A percentile compares a stretch with the other conserved stretches of the same genome.
Evolutionary conservation across 768 basidiomycete genomes (phyloP).

Genomic region (Mycena indigotica): DNA sequence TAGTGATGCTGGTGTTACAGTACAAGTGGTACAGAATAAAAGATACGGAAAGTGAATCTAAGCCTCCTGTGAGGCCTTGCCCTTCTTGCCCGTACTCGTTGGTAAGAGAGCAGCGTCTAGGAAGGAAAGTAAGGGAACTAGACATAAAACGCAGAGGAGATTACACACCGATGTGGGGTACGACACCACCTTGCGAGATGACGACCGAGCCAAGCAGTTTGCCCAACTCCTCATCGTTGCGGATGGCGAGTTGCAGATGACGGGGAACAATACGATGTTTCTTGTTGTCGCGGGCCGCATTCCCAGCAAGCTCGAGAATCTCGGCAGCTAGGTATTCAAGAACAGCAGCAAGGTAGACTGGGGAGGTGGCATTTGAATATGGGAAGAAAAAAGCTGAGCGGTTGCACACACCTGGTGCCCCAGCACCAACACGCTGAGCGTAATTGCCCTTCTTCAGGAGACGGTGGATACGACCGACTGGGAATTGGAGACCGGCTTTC

Average conservation of each 20-base stretch:
- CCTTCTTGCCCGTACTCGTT: not conserved
- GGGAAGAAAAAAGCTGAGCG: not conserved
- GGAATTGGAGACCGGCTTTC: conserved; percentile 1
- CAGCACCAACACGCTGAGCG: conserved; percentile 76
- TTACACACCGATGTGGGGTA: not conserved
- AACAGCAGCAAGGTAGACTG: conserved; percentile 59
- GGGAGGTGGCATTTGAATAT: not conserved
- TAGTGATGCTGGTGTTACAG: too few species aligned
- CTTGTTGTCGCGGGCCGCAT: conserved; percentile 45
- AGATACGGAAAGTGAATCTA: not conserved
- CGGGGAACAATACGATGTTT: conserved; percentile 87
- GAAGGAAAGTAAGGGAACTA: too few species aligned
- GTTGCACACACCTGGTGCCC: conserved; percentile 58
- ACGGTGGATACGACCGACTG: conserved; percentile 45
- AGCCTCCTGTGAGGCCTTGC: not conserved
- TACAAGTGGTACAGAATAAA: not conserved
- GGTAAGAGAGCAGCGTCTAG: too few species aligned
- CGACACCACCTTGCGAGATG: conserved; percentile 6
- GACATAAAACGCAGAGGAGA: too few species aligned
- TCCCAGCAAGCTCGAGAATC: conserved; percentile 3
- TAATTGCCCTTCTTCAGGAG: conserved; percentile 79
- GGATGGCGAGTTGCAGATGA: conserved; percentile 83
- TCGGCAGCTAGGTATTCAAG: conserved; percentile 2
- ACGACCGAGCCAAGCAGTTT: not conserved
- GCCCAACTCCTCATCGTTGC: conserved; percentile 56